Percentiles rank a stretch among this genome's conserved stretches.
Conservation (phyloP, 305 asterid species). For the Fraxinus ornus region DNA sequence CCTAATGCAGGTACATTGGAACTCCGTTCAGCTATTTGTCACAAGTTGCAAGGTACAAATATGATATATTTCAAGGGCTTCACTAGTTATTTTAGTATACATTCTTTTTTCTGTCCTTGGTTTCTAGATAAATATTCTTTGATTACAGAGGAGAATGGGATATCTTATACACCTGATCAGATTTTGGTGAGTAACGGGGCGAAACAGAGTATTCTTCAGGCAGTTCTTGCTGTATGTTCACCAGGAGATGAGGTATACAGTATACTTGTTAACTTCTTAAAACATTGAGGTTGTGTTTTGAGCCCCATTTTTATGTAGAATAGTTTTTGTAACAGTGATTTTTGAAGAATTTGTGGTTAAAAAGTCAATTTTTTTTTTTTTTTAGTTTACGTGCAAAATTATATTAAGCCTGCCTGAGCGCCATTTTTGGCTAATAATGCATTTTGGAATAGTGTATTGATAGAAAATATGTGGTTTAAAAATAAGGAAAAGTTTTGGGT, state of each 20-base stretch:
- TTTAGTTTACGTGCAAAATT: neutral
- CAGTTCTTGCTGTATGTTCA: constrained; percentile 49
- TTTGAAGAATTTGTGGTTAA: neutral
- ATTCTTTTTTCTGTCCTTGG: neutral
- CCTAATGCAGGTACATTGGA: constrained; percentile 91
- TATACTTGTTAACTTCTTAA: neutral
- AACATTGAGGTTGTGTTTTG: neutral
- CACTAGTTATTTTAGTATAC: neutral
- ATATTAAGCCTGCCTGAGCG: no score
- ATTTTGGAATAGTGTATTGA: no score
- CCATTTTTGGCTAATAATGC: no score
- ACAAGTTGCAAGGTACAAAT: constrained; percentile 69
- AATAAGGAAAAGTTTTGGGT: no score
- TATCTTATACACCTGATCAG: constrained; percentile 85
- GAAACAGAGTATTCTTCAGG: constrained; percentile 48
- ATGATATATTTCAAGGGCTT: neutral
- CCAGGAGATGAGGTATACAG: constrained; percentile 53
- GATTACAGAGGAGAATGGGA: constrained; percentile 77
- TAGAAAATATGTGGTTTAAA: no score
- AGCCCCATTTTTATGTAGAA: neutral
- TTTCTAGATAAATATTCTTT: constrained; percentile 12
- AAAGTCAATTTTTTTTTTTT: neutral
- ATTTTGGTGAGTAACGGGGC: constrained; percentile 87
- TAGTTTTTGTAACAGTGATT: neutral
- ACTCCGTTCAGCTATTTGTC: constrained; percentile 83